Conservation (phyloP, 2,329 filamentous ascomycete species). For the Metarhizium brunneum region DNA sequence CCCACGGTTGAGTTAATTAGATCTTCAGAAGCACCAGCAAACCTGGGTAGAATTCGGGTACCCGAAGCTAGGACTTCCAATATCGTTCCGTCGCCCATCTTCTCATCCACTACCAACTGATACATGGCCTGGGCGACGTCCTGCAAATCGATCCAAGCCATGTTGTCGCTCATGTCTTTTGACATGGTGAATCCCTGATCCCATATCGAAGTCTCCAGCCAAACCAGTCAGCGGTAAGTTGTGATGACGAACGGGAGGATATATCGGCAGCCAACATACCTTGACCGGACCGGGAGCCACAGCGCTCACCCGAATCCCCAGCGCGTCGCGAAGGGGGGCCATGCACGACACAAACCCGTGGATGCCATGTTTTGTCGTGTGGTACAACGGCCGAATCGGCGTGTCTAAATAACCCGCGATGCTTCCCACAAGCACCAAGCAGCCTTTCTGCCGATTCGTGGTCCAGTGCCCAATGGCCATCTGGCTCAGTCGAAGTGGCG, state of each 20-base stretch:
- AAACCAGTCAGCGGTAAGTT: neutral
- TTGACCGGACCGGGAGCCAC: slow-evolving; percentile 24
- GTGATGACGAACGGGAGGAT: neutral
- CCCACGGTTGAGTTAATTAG: slow-evolving; percentile 6
- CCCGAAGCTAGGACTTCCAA: slow-evolving; percentile 18
- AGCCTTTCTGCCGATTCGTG: slow-evolving; percentile 16
- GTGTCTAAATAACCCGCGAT: slow-evolving; percentile 21
- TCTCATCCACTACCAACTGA: slow-evolving; percentile 14
- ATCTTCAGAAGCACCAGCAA: neutral
- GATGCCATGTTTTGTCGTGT: slow-evolving; percentile 27
- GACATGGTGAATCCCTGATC: slow-evolving; percentile 21
- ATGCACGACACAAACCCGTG: slow-evolving; percentile 25
- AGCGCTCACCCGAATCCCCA: slow-evolving; percentile 23
- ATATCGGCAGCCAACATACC: slow-evolving; percentile 10
- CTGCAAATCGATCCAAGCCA: slow-evolving; percentile 19
- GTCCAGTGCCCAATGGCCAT: slow-evolving; percentile 29
- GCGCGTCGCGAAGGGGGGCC: slow-evolving; percentile 16
- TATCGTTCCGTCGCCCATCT: slow-evolving; percentile 22
- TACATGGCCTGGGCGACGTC: slow-evolving; percentile 23
- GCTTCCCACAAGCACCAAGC: slow-evolving; percentile 24
- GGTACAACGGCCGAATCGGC: slow-evolving; percentile 25
- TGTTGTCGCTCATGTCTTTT: slow-evolving; percentile 16
- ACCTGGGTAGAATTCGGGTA: slow-evolving; percentile 5
- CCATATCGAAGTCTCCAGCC: slow-evolving; percentile 22
- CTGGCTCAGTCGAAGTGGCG: slow-evolving; percentile 28